Evolutionary conservation across 768 basidiomycete species (phyloP), one percentile per base, ranked within the genome.

Genomic region (Chalciporus piperatus): DNA sequence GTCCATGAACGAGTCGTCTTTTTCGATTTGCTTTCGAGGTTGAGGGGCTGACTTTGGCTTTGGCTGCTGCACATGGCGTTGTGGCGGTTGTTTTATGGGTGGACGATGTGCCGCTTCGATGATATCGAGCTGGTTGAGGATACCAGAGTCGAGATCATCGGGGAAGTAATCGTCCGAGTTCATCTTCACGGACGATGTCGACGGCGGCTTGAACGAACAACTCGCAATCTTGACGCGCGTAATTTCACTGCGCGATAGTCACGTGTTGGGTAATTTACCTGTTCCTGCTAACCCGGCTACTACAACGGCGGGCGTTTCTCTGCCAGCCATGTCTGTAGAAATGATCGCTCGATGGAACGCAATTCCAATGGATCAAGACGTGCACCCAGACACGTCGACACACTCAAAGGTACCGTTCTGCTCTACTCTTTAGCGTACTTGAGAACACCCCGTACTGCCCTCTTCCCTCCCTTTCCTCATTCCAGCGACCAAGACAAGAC

Each of bases 131-230:
- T 86, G 76, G 33, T 76, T 69, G 7, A 89, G 61, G 3, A 80
- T 76, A 32, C 76, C 79, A 40, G 78, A 77, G 67, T 89, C 79
- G 35, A 86, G 58, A 4, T 85, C 84, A 54, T 82, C 83, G 55
- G 81, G 79, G 63, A 87, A 91, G 62, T 84, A 89, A 38, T 77
- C 84, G 71, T 89, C 88, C 32, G 86, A 89, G 73, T 83, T 87
- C 87, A 91, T 89, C 54, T 59, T 56, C 25, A 9, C 13, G 49
- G 44, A 11, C 39, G 52, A 40, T 37, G 49, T 45, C 17, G 28
- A 53, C 19, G 47, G 19, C 16, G 39, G 47, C 43, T n/a, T n/a
- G n/a, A 5, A 44, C 37, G 41, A 20, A n/a, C 28, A 40, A 27
- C 9, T 22, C 22, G 44, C 16, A 22, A 8, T 14, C 30, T 16